These are phyloP conservation scores for Fusarium denticulatum DNA, from an alignment of 2,329 filamentous ascomycete genomes.

Conservation along the genomic window DNA sequence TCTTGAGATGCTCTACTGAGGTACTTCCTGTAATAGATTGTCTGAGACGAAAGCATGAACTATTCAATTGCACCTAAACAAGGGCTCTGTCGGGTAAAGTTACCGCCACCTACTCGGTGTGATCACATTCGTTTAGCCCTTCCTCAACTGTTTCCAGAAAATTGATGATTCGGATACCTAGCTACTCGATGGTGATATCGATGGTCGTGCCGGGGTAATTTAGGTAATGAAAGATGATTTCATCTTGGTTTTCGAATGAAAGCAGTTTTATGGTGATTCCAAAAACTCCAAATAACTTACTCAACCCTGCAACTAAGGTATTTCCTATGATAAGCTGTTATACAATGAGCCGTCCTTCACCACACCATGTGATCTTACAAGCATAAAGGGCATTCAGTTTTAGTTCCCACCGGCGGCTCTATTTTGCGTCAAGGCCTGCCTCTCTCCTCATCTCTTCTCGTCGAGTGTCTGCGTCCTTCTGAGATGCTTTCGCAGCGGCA, in stretches of 20 bases:
- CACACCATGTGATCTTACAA: slow-evolving; percentile 40
- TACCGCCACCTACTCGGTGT: background rate
- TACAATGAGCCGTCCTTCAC: slow-evolving; percentile 33
- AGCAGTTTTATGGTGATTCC: slow-evolving; percentile 7
- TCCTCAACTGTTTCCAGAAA: background rate
- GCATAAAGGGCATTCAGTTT: slow-evolving; percentile 5
- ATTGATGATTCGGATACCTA: background rate
- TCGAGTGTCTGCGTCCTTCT: slow-evolving; percentile 55
- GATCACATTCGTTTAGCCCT: background rate
- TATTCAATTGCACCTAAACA: background rate
- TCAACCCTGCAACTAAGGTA: slow-evolving; percentile 2
- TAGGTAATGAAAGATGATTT: background rate
- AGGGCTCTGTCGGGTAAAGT: background rate
- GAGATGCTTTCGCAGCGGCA: slow-evolving; percentile 49
- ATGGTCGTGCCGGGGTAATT: background rate
- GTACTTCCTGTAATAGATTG: too few species aligned
- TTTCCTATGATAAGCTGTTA: slow-evolving; percentile 18
- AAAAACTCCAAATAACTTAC: slow-evolving; percentile 29
- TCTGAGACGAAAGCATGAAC: background rate
- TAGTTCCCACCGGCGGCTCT: background rate
- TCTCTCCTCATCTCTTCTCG: slow-evolving; percentile 62
- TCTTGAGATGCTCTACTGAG: background rate
- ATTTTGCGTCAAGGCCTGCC: slow-evolving; percentile 55
- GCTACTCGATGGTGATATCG: background rate
- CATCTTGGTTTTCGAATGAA: background rate